Percentiles rank a stretch among this genome's conserved stretches.
Conservation (phyloP, 163 green algal species). For the Chlorella variabilis region DNA sequence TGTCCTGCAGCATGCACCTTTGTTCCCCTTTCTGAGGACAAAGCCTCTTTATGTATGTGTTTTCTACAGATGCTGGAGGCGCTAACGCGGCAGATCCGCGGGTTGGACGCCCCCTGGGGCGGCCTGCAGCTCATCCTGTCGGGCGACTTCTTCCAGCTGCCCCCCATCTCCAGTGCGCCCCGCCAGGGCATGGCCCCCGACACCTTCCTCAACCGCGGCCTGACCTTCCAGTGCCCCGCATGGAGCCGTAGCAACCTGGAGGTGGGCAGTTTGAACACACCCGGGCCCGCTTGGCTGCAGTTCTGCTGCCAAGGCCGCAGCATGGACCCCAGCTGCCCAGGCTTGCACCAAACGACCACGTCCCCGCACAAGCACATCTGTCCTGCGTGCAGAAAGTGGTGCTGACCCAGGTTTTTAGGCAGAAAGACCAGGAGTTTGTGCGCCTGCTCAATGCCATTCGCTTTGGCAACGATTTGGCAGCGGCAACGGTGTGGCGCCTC, state of each 20-base stretch:
- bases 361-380: neutral
- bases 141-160: conserved; percentile 83
- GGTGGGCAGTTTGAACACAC: neutral
- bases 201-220: conserved; percentile 73
- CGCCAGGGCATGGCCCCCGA: conserved; percentile 16
- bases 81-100: conserved; percentile 40
- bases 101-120: conserved; percentile 56
- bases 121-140: conserved; percentile 76
- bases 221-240: conserved; percentile 70
- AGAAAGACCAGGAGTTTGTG: conserved; percentile 70
- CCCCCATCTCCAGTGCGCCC: conserved; percentile 58
- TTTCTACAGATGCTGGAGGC: conserved; percentile 62
- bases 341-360: too few relatives aligned
- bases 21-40: too few relatives aligned
- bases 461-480: conserved; percentile 32
- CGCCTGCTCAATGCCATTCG: conserved; percentile 69
- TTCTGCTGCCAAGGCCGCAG: too few relatives aligned
- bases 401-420: conserved; percentile 77
- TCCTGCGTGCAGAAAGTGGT: conserved; percentile 52
- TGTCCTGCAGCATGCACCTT: too few relatives aligned
- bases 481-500: conserved; percentile 49
- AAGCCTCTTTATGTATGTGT: too few relatives aligned
- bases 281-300: neutral
- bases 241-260: conserved; percentile 62
- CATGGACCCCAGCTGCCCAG: too few relatives aligned